Conservation (phyloP, 2,329 filamentous ascomycete genomes). For the Biscogniauxia marginata region DNA sequence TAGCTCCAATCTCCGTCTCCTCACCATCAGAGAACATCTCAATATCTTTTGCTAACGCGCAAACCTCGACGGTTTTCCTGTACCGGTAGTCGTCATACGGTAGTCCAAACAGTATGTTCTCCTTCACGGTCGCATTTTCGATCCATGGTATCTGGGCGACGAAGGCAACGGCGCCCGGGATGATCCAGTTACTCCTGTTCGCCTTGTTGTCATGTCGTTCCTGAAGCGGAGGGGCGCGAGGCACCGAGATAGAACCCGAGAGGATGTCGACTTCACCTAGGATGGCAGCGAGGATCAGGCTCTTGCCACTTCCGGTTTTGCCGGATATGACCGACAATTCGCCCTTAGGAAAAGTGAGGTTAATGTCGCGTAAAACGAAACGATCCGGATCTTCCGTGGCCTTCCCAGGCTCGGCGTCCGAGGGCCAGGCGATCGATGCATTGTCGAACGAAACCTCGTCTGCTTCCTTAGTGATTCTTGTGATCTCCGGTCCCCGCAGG, state of each 20-base stretch:
- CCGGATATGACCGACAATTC: conserved; percentile 75
- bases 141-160: conserved; percentile 84
- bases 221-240: conserved; percentile 45
- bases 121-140: conserved; percentile 74
- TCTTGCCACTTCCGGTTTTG: conserved; percentile 77
- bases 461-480: conserved; percentile 51
- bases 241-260: conserved; percentile 57
- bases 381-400: conserved; percentile 51
- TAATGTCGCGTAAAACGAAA: conserved; percentile 65
- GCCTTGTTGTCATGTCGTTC: conserved; percentile 64
- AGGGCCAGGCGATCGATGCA: conserved; percentile 73
- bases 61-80: conserved; percentile 66
- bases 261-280: conserved; percentile 74
- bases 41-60: conserved; percentile 73
- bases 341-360: conserved; percentile 63
- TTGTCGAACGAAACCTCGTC: conserved; percentile 63
- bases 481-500: conserved; percentile 64
- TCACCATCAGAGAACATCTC: conserved; percentile 76
- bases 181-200: conserved; percentile 64
- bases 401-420: conserved; percentile 48
- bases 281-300: conserved; percentile 69
- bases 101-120: conserved; percentile 77
- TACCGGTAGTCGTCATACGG: conserved; percentile 70
- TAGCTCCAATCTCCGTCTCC: conserved; percentile 77
- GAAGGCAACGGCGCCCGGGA: conserved; percentile 68